Conservation (phyloP, 768 basidiomycete genomes). For the Lactarius indigo region DNA sequence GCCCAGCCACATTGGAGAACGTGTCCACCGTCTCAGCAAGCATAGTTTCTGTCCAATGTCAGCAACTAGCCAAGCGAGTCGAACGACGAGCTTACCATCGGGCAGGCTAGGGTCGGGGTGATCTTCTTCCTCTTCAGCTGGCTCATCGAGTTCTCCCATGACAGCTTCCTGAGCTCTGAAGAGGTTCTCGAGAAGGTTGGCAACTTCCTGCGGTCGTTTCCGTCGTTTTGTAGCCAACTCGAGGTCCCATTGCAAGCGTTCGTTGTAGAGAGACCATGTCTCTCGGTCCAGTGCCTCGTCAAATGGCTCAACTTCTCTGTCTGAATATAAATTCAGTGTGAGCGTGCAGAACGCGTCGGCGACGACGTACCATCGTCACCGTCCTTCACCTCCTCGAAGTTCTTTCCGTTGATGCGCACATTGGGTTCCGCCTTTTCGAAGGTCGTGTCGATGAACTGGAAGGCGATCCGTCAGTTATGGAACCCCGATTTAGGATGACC, state of each 20-base stretch:
- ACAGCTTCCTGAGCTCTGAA: slow-evolving; percentile 35
- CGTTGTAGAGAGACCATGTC: slow-evolving; percentile 77
- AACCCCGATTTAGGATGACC: not conserved
- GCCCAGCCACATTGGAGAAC: slow-evolving; percentile 36
- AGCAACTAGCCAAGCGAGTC: not conserved
- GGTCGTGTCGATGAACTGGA: slow-evolving; percentile 22
- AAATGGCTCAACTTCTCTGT: slow-evolving; percentile 58
- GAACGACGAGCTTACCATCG: slow-evolving; percentile 26
- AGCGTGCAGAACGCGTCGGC: not conserved
- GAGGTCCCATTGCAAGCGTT: slow-evolving; percentile 70
- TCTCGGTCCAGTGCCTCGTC: slow-evolving; percentile 82
- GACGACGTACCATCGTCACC: slow-evolving; percentile 12
- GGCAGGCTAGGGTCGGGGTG: slow-evolving; percentile 20
- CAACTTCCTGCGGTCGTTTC: slow-evolving; percentile 53
- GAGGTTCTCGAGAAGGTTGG: slow-evolving; percentile 39
- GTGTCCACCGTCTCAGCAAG: slow-evolving; percentile 29
- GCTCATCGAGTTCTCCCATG: slow-evolving; percentile 31
- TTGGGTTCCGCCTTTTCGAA: slow-evolving; percentile 25
- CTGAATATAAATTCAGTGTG: slow-evolving; percentile 30
- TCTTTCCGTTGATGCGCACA: slow-evolving; percentile 25
- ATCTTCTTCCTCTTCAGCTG: slow-evolving; percentile 23
- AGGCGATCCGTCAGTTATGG: not conserved
- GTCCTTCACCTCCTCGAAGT: slow-evolving; percentile 22
- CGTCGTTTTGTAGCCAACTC: slow-evolving; percentile 67
- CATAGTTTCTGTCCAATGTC: slow-evolving; percentile 25